These are phyloP conservation scores for Globisporangium nunn DNA, from an alignment of 352 stramenopile species.

Conservation along the genomic window DNA sequence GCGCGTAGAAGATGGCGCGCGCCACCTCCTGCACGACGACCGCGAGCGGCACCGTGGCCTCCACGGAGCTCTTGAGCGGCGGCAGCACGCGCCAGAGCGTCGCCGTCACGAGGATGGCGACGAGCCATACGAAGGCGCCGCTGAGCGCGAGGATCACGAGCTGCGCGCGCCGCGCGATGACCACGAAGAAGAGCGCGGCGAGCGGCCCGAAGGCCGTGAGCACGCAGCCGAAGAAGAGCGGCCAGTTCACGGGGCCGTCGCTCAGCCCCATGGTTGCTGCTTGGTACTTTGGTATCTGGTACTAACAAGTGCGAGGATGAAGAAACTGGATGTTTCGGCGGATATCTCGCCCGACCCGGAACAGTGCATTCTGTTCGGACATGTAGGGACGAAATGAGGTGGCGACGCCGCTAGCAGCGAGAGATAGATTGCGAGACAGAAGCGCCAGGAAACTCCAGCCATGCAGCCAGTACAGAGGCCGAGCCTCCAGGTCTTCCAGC, in stretches of 20 bases:
- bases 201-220: slow-evolving; percentile 72
- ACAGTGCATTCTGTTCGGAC: too few relatives aligned
- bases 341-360: too few relatives aligned
- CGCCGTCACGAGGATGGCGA: slow-evolving; percentile 70
- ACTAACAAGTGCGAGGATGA: neutral
- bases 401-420: too few relatives aligned
- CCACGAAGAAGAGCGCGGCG: slow-evolving; percentile 68
- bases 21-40: slow-evolving; percentile 71
- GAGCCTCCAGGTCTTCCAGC: too few relatives aligned
- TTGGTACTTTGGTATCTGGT: neutral
- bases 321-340: neutral
- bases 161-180: slow-evolving; percentile 75
- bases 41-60: slow-evolving; percentile 61
- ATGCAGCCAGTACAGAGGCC: too few relatives aligned
- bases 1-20: slow-evolving; percentile 61
- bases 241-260: slow-evolving; percentile 74
- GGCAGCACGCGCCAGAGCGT: slow-evolving; percentile 74
- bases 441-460: too few relatives aligned
- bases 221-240: slow-evolving; percentile 80
- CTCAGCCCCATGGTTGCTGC: slow-evolving; percentile 43
- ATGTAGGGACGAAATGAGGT: too few relatives aligned
- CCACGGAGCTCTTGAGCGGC: slow-evolving; percentile 61
- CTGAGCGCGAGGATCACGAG: slow-evolving; percentile 78
- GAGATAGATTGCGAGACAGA: too few relatives aligned
- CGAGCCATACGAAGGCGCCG: slow-evolving; percentile 76